Evolutionary conservation across 2,329 filamentous ascomycete genomes (phyloP).

Genomic region (Calonectria montana): DNA sequence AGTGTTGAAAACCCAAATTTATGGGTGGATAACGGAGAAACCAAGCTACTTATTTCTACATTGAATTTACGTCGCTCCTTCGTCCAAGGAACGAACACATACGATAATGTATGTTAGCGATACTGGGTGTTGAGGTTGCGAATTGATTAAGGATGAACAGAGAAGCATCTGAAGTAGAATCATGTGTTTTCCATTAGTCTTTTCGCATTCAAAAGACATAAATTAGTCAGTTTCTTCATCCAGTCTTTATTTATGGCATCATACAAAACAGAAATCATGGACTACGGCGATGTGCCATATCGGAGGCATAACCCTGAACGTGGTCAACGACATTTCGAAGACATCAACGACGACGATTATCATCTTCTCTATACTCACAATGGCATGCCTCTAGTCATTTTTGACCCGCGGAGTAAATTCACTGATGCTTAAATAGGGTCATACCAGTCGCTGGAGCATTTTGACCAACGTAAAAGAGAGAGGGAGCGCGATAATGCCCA

Average conservation of each 20-base stretch:
- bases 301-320: not conserved
- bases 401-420: not conserved
- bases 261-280: not conserved
- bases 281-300: not conserved
- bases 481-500: not conserved
- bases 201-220: not conserved
- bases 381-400: not conserved
- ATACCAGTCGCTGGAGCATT: not conserved
- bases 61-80: too few species aligned
- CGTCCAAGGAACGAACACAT: too few species aligned
- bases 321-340: not conserved
- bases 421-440: not conserved
- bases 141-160: too few species aligned
- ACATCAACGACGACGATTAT: not conserved
- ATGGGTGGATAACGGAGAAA: too few species aligned
- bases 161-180: too few species aligned
- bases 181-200: not conserved
- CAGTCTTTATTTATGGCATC: not conserved
- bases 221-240: not conserved
- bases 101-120: too few species aligned
- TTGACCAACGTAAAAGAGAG: not conserved
- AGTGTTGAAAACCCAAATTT: too few species aligned
- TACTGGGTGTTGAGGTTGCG: too few species aligned
- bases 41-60: too few species aligned
- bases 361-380: not conserved